Percentiles rank a stretch among this genome's conserved stretches.
Conservation (phyloP, 1,284 basidiomycete genomes). For the Ustilago tritici region DNA sequence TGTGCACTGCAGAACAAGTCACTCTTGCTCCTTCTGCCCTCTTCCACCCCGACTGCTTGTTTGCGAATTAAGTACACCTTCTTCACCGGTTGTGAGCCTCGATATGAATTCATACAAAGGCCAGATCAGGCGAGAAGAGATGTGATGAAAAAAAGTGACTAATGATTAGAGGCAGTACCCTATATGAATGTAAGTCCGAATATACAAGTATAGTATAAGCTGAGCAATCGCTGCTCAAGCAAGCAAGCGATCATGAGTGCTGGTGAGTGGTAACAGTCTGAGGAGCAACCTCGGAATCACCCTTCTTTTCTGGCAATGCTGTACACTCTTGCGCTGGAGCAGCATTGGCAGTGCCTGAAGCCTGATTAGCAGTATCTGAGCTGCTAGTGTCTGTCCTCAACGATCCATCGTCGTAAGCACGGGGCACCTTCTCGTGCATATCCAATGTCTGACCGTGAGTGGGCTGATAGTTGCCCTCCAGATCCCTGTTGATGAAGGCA, state of each 20-base stretch:
- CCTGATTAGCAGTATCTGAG: slow-evolving; percentile 14
- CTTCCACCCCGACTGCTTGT: no score
- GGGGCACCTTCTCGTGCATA: slow-evolving; percentile 52
- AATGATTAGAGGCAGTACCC: slow-evolving; percentile 3
- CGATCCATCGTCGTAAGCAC: slow-evolving; percentile 27
- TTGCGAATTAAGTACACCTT: no score
- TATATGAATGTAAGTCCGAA: not conserved
- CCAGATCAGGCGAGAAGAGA: no score
- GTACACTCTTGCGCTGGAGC: slow-evolving; percentile 1
- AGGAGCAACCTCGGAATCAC: not conserved
- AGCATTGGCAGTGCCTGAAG: slow-evolving; percentile 1
- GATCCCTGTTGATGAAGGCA: slow-evolving; percentile 60
- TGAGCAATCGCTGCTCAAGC: not conserved
- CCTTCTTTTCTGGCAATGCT: slow-evolving; percentile 4
- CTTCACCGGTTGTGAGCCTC: no score
- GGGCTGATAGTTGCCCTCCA: slow-evolving; percentile 62
- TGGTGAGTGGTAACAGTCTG: slow-evolving; percentile 6
- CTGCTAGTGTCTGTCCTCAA: slow-evolving; percentile 18
- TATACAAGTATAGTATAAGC: slow-evolving; percentile 8
- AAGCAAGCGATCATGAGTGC: not conserved
- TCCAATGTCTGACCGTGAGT: slow-evolving; percentile 51
- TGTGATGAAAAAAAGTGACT: not conserved
- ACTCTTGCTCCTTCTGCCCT: not conserved
- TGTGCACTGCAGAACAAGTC: not conserved
- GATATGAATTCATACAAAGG: no score